Conservation (phyloP, 208 protist genomes). For the Strigomonas oncopelti region DNA sequence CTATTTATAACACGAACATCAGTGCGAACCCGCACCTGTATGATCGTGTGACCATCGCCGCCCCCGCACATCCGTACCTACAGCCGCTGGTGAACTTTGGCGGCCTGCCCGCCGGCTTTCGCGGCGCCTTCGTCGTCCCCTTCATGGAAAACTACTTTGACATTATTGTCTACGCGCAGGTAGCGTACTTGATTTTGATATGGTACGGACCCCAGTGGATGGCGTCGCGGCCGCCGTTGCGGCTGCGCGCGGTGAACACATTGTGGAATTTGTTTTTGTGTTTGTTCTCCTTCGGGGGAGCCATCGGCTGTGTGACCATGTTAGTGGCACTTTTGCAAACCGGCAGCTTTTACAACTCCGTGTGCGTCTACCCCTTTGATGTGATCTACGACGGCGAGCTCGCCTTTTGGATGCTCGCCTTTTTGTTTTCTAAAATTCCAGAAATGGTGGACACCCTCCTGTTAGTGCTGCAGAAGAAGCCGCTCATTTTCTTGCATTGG, state of each 20-base stretch:
- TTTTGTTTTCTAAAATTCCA: conserved; percentile 77
- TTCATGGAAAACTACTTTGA: conserved; percentile 52
- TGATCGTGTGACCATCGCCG: too few relatives aligned
- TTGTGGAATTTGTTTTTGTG: conserved; percentile 83
- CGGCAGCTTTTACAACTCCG: conserved; percentile 48
- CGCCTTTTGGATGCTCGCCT: conserved; percentile 68
- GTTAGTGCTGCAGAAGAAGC: conserved; percentile 77
- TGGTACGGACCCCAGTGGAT: conserved; percentile 58
- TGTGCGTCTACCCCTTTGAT: conserved; percentile 40
- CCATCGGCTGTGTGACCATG: conserved; percentile 21
- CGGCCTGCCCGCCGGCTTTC: conserved; percentile 33
- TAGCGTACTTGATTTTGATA: conserved; percentile 59
- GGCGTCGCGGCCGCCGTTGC: conserved; percentile 46
- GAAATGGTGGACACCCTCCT: conserved; percentile 85
- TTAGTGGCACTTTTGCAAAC: conserved; percentile 29
- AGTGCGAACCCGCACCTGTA: too few relatives aligned
- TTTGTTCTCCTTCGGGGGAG: conserved; percentile 59
- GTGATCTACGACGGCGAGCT: conserved; percentile 43
- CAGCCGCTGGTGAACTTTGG: conserved; percentile 30
- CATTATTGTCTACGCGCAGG: conserved; percentile 36
- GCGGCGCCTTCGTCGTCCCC: conserved; percentile 26
- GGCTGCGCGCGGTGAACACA: conserved; percentile 50
- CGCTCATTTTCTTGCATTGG: conserved; percentile 86
- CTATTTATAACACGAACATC: too few relatives aligned
- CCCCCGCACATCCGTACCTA: conserved; percentile 6